These are phyloP conservation scores for Babesia sp. DNA, from an alignment of 169 alveolate species.

Conservation along the genomic window DNA sequence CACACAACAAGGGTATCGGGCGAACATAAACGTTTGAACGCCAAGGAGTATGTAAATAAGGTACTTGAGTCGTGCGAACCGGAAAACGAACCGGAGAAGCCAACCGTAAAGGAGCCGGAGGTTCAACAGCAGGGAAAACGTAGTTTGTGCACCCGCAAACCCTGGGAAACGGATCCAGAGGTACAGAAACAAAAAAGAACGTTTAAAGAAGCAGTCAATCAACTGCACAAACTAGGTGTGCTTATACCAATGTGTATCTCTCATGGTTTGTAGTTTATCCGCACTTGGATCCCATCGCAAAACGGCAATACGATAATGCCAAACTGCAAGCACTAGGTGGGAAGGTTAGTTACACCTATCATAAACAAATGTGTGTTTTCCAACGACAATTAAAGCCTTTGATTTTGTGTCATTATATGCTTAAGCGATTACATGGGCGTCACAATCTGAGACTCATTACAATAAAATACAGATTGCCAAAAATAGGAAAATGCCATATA, in stretches of 20 bases:
- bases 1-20: neutral
- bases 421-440: too few relatives aligned
- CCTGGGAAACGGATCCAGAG: slow-evolving; percentile 30
- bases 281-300: slow-evolving; percentile 62
- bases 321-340: slow-evolving; percentile 65
- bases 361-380: too few relatives aligned
- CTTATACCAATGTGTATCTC: neutral
- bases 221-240: slow-evolving; percentile 46
- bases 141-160: slow-evolving; percentile 2
- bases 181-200: slow-evolving; percentile 22
- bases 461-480: slow-evolving; percentile 50
- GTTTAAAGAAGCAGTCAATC: slow-evolving; percentile 59
- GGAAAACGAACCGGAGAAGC: neutral
- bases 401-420: too few relatives aligned
- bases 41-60: neutral
- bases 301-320: slow-evolving; percentile 54
- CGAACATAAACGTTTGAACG: neutral
- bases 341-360: slow-evolving; percentile 34
- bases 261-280: slow-evolving; percentile 57
- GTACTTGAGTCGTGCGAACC: slow-evolving; percentile 1
- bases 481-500: slow-evolving; percentile 70
- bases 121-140: neutral
- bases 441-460: too few relatives aligned
- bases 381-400: too few relatives aligned
- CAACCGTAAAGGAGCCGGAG: neutral